These are phyloP conservation scores for Solanum microdontum DNA, from an alignment of 257 asterid species.

Conservation along the genomic window DNA sequence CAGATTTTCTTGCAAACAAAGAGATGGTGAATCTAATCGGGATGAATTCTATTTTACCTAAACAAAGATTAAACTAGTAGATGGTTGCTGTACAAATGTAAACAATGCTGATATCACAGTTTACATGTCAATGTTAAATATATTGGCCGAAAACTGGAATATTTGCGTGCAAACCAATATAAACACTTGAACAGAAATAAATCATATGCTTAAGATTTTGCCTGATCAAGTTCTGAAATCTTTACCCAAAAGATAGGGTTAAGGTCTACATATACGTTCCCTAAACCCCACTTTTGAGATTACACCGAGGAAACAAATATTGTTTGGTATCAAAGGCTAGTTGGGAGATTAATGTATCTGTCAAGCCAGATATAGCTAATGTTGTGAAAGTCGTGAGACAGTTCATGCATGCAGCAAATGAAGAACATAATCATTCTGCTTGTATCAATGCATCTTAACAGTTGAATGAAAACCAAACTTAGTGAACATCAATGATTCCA, in stretches of 20 bases:
- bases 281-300: background rate
- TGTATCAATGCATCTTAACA: background rate
- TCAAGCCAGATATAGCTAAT: background rate
- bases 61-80: background rate
- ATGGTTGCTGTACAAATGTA: background rate
- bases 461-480: background rate
- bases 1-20: background rate
- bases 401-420: background rate
- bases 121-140: too few relatives aligned
- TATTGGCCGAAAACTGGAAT: background rate
- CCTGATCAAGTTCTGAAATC: background rate
- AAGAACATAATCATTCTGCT: background rate
- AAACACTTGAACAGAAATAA: background rate
- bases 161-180: background rate
- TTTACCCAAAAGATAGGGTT: background rate
- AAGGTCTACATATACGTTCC: background rate
- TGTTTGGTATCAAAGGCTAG: background rate
- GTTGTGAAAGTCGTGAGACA: background rate
- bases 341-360: background rate
- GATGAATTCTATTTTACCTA: background rate
- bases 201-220: background rate
- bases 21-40: background rate
- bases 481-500: background rate
- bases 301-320: background rate
- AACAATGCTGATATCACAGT: background rate